Evolutionary conservation across 371 early-diverging fungal species (phyloP).

Genomic region (Lichtheimia ramosa): DNA sequence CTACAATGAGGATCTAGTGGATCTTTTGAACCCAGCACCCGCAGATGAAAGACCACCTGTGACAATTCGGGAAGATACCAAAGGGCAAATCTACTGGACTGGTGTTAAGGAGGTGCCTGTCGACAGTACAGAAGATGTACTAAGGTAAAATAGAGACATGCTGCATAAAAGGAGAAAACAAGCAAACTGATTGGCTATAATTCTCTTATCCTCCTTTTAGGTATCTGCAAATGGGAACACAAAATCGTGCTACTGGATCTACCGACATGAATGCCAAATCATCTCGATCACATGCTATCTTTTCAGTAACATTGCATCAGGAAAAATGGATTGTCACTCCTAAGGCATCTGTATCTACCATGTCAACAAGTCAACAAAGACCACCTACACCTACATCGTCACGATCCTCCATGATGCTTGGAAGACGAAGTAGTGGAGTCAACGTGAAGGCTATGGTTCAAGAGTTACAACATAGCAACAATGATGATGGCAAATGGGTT

Average conservation of each 20-base stretch:
- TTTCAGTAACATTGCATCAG: slow-evolving; percentile 85
- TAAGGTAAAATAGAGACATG: slow-evolving; percentile 49
- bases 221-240: slow-evolving; percentile 78
- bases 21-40: slow-evolving; percentile 71
- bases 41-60: slow-evolving; percentile 61
- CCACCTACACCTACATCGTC: slow-evolving; percentile 15
- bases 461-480: slow-evolving; percentile 14
- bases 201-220: slow-evolving; percentile 14
- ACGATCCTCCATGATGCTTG: slow-evolving; percentile 21
- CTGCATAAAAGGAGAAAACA: not conserved
- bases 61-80: slow-evolving; percentile 89
- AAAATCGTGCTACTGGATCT: slow-evolving; percentile 87
- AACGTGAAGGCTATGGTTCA: slow-evolving; percentile 40
- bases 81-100: slow-evolving; percentile 88
- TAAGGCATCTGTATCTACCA: slow-evolving; percentile 3
- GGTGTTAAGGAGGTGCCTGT: slow-evolving; percentile 89
- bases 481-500: slow-evolving; percentile 46
- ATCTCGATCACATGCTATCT: slow-evolving; percentile 98
- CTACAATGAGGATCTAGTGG: slow-evolving; percentile 97
- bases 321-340: slow-evolving; percentile 51
- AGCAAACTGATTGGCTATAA: not conserved
- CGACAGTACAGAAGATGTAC: slow-evolving; percentile 72
- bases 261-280: slow-evolving; percentile 98
- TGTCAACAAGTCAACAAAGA: slow-evolving; percentile 1
- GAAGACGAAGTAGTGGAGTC: slow-evolving; percentile 27